These are phyloP conservation scores for Epichloe coenophiala DNA, from an alignment of 2,329 filamentous ascomycete species.

Conservation along the genomic window DNA sequence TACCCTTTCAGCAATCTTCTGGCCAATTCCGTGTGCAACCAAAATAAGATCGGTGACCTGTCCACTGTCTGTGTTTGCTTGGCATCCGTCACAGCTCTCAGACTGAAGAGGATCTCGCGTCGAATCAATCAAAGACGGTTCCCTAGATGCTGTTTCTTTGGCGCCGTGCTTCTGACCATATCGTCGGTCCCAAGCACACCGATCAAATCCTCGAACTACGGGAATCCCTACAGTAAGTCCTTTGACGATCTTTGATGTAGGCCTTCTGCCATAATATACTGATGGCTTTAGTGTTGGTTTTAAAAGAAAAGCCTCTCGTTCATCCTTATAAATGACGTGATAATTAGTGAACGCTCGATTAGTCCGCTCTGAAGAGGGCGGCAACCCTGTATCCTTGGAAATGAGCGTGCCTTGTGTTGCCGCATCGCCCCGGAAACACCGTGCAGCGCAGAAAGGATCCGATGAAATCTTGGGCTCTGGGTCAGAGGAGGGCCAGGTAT, in stretches of 20 bases:
- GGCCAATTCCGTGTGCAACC: constrained; percentile 89
- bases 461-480: constrained; percentile 31
- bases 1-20: constrained; percentile 87
- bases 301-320: constrained; percentile 62
- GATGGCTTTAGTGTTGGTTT: constrained; percentile 79
- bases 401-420: constrained; percentile 39
- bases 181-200: constrained; percentile 59
- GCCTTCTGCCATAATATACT: constrained; percentile 67
- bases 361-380: constrained; percentile 27
- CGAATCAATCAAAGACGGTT: neutral
- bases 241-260: constrained; percentile 73
- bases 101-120: constrained; percentile 15
- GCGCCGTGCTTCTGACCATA: constrained; percentile 26
- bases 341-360: constrained; percentile 55
- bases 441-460: constrained; percentile 45
- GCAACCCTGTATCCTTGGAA: constrained; percentile 14
- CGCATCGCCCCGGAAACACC: constrained; percentile 46
- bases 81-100: constrained; percentile 41
- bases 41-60: constrained; percentile 78
- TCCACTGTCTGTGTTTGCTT: constrained; percentile 47
- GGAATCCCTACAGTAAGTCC: constrained; percentile 71
- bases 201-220: constrained; percentile 82
- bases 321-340: constrained; percentile 70
- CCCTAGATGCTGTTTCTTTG: neutral
- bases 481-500: constrained; percentile 7